Base-by-base conservation (phyloP, 2,329 filamentous ascomycete genomes). In the Immersiporthe knoxdaviesiana region DNA sequence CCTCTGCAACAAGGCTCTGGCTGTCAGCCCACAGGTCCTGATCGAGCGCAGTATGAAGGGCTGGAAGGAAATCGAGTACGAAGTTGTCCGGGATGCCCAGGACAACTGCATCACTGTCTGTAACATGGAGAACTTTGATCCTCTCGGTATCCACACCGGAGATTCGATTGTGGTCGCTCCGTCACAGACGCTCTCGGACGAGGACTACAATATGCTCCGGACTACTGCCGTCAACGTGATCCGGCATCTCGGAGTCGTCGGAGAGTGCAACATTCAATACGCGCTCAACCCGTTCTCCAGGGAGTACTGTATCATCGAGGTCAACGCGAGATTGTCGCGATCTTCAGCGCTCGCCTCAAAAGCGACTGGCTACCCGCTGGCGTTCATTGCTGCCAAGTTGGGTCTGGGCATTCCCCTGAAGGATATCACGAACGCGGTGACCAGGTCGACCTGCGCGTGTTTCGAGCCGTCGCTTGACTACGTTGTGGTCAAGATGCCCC, bases 101-200 rank as follows among this genome's bases (percentile, higher is more conserved):
- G 97, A 98, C 87, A 99, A 99, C 88, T 98, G 96, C 80, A 98
- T 98, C 77, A 98, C 95, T 3, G 95, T 98, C 75, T 98, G 95
- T 87, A 98, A 97, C 84, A 97, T 97, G 93, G 93, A 97, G 82
- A 98, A 98, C 87, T 98, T 98, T 76, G 96, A 98, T 78, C 96
- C 96, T 73, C 89, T 99, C 50, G 96, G 96, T 77, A 97, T 97
- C 68, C 96, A 99, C 82, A 99, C 96, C 61, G 96, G 96, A 83
- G 96, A 99, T 85, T 97, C 94, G 76, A 99, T 99, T 76, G 96
- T 99, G 72, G 95, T 98, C 71, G 96, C 96, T 54, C 96, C 96
- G 63, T 96, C 92, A 83, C 96, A 99, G 84, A 99, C 96, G 32
- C 85, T 99, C 77, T 97, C 92, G 77, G 96, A 99, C 76, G 96